Evolutionary conservation across 2,329 filamentous ascomycete genomes (phyloP), one percentile per base, ranked within the genome.

Genomic region (Penicillium sp.): DNA sequence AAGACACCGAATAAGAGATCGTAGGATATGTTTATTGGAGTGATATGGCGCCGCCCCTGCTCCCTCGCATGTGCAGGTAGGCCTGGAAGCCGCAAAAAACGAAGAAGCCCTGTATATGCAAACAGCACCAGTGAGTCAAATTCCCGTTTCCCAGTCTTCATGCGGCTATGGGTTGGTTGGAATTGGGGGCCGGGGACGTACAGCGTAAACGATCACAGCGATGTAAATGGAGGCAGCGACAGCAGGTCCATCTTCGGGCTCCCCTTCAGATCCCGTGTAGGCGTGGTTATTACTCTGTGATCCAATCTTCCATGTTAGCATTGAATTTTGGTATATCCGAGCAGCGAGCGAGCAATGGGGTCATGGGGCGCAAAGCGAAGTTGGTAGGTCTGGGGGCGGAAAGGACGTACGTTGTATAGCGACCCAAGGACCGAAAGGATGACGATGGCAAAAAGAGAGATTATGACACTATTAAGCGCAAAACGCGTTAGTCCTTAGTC

Each of bases 31-130:
- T 43, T 61, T 62, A 80, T 56, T 73, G 77, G 63, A 95, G 74
- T 45, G 85, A 81, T 70, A 95, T 95, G 47, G 87, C 85, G 50
- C 90, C 90, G 63, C 86, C 78, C 67, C 86, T 78, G 69, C 81
- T 88, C 67, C 90, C 84, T 67, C 88, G 83, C 57, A 87, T 71
- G 68, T 97, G 89, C 47, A 96, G 77, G 60, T 86, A 80, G 49
- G 89, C 91, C 67, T 97, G 91, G 53, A 90, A 80, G 42, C 84
- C 86, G 69, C 91, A 97, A 72, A 94, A 96, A 35, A 94, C 76
- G 41, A 96, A 79, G 75, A 97, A 97, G 13, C 77, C 82, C 90
- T 94, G 51, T 14, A 34, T 33, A 14, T 15, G 2, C 25, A 27
- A 41, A 16, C 3, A 21, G 14, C 18, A 36, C 60, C 38, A 59